Base-by-base conservation (phyloP, 2,329 filamentous ascomycete genomes). In the Sclerotinia spermophila region DNA sequence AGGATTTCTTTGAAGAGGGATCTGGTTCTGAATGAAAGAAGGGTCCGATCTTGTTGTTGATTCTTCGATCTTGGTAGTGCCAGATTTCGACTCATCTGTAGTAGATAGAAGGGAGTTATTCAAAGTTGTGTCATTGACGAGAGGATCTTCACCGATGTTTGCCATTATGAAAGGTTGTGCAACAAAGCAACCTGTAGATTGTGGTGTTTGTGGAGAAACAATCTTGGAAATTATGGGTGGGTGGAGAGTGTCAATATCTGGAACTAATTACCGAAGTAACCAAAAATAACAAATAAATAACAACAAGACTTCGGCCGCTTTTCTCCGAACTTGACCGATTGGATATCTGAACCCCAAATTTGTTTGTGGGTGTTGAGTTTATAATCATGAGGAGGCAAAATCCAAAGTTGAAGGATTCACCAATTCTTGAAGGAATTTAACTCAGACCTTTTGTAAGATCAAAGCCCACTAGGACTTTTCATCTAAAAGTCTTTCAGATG, bases 11-110 rank as follows among this genome's bases (percentile, higher is more conserved):
- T 76, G 74, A 1, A 78, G 72, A 17, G 73, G 69, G 27, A 76
- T 72, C n/a, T 75, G 72, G 40, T 77, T 74, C 66, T 77, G 76
- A 3, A 77, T 76, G 27, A 75, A 77, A 1, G 74, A 72, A n/a
- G 73, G 68, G 42, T 76, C 68, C 13, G 65, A 40, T 33, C 30
- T 73, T 10, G 42, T 51, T 7, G 27, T 44, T 17, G n/a, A 24
- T 6, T 68, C 68, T 40, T 71, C 67, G 21, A 15, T 68, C 40
- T 65, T 67, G 13, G 67, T 58, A 35, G 55, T 44, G 59, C 40
- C 48, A 44, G 61, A 48, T 30, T 74, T 38, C 33, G 74, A 74
- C 30, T 67, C 51, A 8, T 73, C 74, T 7, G 67, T 69, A 48
- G 64, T 72, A 59, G 74, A 74, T 51, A 67, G 72, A 35, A 48